Base-by-base conservation (phyloP, 805 yeast species). In the Hanseniaspora valbyensis region DNA sequence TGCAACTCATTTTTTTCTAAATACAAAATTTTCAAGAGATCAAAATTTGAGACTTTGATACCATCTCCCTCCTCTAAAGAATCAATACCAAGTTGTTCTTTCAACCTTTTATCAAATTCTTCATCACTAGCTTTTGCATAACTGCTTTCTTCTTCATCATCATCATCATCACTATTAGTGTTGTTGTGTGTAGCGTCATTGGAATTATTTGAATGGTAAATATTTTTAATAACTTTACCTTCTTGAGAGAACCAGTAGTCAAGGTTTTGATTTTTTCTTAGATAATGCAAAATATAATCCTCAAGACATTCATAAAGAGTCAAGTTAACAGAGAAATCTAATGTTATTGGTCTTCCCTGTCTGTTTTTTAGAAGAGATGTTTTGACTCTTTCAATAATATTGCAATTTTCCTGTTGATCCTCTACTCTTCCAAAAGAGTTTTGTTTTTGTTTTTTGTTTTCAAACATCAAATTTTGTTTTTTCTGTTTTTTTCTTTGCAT, bases 261-360 rank as follows among this genome's bases (percentile, higher is more conserved):
- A 18, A 48, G 25, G n/a, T 40, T 48, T n/a, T 30, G 18, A 25
- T 43, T 50, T 16, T 50, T 50, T 40, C 44, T 44, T 22, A 50
- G 14, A 30, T 25, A 39, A n/a, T 39, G 44, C 6, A 40, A 22
- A 14, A 50, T 24, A 29, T 50, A 50, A 33, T 50, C 53, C 21
- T 44, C 32, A 3, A 50, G 26, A 16, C 37, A 39, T 22, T 50
- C 53, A 29, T 50, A 50, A n/a, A 37, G 30, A 3, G 49, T 39
- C n/a, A 45, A 24, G 16, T 50, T 50, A 2, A 50, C 40, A 9
- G 45, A 32, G 2, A 50, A 21, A 33, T 50, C 49, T 8, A 44
- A 13, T 1, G 53, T 50, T 5, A 50, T 50, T 5, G 53, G 53
- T 50, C 53, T 50, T 4, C 53, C 53, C 22, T 50, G 53, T 39